These are phyloP conservation scores for Coniella vitis DNA, from an alignment of 2,329 filamentous ascomycete species.

Conservation along the genomic window DNA sequence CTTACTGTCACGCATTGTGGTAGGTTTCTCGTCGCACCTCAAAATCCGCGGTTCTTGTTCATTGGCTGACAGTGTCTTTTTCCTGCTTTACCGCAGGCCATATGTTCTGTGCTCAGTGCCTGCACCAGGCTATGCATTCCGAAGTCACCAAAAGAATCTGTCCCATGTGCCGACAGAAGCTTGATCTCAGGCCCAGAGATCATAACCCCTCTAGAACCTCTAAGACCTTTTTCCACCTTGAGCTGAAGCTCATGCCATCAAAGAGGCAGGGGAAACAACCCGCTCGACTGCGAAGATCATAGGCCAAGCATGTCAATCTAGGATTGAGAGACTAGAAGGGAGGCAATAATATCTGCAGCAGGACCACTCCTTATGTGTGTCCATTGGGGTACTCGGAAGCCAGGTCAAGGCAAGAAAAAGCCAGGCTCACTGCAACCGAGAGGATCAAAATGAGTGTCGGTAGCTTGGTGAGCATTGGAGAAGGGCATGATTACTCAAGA, in stretches of 20 bases:
- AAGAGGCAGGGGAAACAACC: constrained; percentile 44
- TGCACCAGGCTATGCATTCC: constrained; percentile 53
- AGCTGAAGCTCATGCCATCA: constrained; percentile 55
- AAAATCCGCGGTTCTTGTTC: neutral
- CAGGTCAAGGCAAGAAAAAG: no score
- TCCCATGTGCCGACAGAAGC: constrained; percentile 56
- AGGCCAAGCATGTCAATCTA: neutral
- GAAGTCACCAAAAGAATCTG: constrained; percentile 51
- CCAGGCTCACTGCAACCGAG: no score
- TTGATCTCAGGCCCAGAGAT: constrained; percentile 33
- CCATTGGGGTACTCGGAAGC: no score
- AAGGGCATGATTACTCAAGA: no score
- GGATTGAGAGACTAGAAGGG: no score
- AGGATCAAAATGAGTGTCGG: no score
- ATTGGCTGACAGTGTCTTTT: neutral
- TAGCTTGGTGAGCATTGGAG: no score
- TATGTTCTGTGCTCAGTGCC: constrained; percentile 56
- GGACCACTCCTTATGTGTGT: no score
- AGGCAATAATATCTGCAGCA: no score
- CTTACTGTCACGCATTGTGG: constrained; percentile 61
- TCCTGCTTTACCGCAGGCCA: constrained; percentile 40
- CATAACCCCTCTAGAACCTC: constrained; percentile 30
- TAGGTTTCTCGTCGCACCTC: constrained; percentile 31
- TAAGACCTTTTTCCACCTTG: constrained; percentile 51
- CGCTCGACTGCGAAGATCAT: neutral